Evolutionary conservation across 768 basidiomycete genomes (phyloP).

Genomic region (Leccinum sublutescens): DNA sequence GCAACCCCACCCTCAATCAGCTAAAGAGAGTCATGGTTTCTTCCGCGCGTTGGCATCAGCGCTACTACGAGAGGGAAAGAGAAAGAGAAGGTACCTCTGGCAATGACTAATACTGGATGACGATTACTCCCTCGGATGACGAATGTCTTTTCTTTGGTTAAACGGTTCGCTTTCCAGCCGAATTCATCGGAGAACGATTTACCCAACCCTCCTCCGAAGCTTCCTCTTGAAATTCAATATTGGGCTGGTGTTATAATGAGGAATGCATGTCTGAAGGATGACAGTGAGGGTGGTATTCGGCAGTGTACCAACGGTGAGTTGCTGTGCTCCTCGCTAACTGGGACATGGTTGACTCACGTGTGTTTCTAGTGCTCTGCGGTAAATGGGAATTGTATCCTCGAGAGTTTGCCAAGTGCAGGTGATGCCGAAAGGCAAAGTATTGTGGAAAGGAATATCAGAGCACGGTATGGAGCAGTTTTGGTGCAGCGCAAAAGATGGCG

Average conservation of each 20-base stretch:
- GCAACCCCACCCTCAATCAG: conserved; percentile 16
- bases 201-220: conserved; percentile 63
- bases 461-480: conserved; percentile 95
- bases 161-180: conserved; percentile 93
- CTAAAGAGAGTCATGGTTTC: conserved; percentile 40
- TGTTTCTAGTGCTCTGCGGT: conserved; percentile 81
- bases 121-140: conserved; percentile 49
- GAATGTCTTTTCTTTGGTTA: conserved; percentile 95
- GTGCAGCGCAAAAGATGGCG: conserved; percentile 70
- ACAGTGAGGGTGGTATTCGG: conserved; percentile 85
- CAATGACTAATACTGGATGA: conserved; percentile 17
- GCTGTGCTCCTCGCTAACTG: background rate
- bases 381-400: conserved; percentile 90
- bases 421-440: conserved; percentile 97
- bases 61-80: conserved; percentile 49
- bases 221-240: conserved; percentile 92
- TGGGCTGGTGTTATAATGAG: conserved; percentile 99
- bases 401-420: conserved; percentile 94
- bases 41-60: conserved; percentile 46
- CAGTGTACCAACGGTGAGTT: conserved; percentile 95
- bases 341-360: conserved; percentile 2
- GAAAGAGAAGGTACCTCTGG: conserved; percentile 35
- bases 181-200: conserved; percentile 76
- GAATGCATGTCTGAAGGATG: conserved; percentile 98
- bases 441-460: conserved; percentile 98